A percentile compares a stretch with the other conserved stretches of the same genome.
These are phyloP conservation scores for Candida patagonica DNA, from an alignment of 805 yeast species.

Conservation along the genomic window DNA sequence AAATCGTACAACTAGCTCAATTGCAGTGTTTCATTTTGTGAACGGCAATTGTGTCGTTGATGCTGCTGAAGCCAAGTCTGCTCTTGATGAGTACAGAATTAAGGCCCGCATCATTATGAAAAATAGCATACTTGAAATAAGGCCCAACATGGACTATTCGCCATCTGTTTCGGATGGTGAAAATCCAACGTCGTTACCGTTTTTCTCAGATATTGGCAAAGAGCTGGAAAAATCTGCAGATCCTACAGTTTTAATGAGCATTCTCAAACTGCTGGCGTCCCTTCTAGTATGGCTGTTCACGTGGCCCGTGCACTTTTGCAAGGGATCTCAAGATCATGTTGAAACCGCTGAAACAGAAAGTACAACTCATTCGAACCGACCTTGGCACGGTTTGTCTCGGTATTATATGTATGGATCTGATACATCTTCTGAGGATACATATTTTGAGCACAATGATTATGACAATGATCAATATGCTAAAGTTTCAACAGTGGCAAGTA, in stretches of 20 bases:
- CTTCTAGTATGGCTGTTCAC: neutral
- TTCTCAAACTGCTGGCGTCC: neutral
- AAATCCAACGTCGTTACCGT: neutral
- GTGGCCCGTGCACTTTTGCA: neutral
- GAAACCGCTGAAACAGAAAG: neutral
- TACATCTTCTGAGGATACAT: slow-evolving; percentile 21
- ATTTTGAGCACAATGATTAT: slow-evolving; percentile 24
- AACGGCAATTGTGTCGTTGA: slow-evolving; percentile 52
- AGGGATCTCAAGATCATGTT: neutral
- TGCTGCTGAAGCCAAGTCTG: slow-evolving; percentile 37
- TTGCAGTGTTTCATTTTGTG: slow-evolving; percentile 53
- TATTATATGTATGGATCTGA: slow-evolving; percentile 30
- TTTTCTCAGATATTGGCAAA: no score
- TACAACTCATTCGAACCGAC: neutral
- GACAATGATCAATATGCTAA: slow-evolving; percentile 68
- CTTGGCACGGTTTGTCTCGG: slow-evolving; percentile 75
- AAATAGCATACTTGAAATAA: slow-evolving; percentile 50
- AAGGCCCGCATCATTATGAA: slow-evolving; percentile 37
- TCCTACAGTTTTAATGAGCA: neutral
- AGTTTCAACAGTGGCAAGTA: slow-evolving; percentile 57
- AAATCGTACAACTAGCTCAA: slow-evolving; percentile 64
- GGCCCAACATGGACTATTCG: slow-evolving; percentile 62
- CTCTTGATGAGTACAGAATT: slow-evolving; percentile 49
- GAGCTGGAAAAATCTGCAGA: neutral
- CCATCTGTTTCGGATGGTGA: slow-evolving; percentile 18